These are phyloP conservation scores for Penicillium crustosum DNA, from an alignment of 2,329 filamentous ascomycete species.

Conservation along the genomic window DNA sequence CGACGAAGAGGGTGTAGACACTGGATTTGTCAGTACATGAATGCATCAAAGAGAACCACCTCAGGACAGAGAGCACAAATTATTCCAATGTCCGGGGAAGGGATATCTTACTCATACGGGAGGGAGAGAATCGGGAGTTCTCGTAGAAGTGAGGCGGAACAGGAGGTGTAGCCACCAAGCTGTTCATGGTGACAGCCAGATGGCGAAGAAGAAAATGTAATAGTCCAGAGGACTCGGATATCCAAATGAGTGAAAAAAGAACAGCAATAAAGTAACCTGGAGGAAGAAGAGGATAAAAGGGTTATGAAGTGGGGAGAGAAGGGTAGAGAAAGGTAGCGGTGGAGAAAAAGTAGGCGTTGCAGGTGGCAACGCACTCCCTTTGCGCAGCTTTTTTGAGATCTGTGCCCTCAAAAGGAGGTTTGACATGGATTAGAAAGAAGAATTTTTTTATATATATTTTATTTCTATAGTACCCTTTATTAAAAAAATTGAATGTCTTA, in stretches of 20 bases:
- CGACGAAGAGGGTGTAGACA: slow-evolving; percentile 42
- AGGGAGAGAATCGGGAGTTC: slow-evolving; percentile 59
- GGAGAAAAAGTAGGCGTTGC: slow-evolving; percentile 35
- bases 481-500: background rate
- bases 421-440: background rate
- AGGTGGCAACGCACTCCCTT: slow-evolving; percentile 36
- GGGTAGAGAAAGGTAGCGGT: slow-evolving; percentile 34
- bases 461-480: background rate
- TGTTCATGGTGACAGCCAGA: slow-evolving; percentile 57
- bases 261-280: slow-evolving; percentile 9
- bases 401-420: slow-evolving; percentile 12
- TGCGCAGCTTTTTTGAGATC: slow-evolving; percentile 25
- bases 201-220: slow-evolving; percentile 21
- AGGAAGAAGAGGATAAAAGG: slow-evolving; percentile 21
- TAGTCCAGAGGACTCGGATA: slow-evolving; percentile 2
- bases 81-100: slow-evolving; percentile 9
- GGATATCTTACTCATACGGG: slow-evolving; percentile 55
- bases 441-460: background rate
- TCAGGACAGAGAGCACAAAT: background rate
- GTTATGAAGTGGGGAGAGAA: slow-evolving; percentile 25
- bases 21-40: slow-evolving; percentile 25
- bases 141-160: slow-evolving; percentile 64
- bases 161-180: slow-evolving; percentile 57
- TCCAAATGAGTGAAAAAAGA: slow-evolving; percentile 10
- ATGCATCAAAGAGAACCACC: background rate